These are phyloP conservation scores for Phytomonas sp. DNA, from an alignment of 208 protist species.

Conservation along the genomic window DNA sequence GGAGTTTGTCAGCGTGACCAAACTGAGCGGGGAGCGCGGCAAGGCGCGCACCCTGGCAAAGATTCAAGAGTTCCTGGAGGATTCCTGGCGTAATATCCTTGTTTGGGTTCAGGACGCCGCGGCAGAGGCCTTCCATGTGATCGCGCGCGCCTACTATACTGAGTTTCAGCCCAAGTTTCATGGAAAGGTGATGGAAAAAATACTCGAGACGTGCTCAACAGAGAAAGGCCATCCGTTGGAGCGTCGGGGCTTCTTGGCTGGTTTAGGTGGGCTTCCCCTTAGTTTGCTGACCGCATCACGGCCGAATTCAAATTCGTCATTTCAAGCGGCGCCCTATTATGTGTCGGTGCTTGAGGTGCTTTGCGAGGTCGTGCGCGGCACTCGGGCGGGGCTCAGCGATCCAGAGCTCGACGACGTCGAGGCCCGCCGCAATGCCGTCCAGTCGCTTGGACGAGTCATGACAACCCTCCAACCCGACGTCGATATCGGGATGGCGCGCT, in stretches of 20 bases:
- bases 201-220: slow-evolving; percentile 29
- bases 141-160: slow-evolving; percentile 60
- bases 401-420: slow-evolving; percentile 85
- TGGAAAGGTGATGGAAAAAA: slow-evolving; percentile 56
- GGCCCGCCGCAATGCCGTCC: slow-evolving; percentile 84
- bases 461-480: slow-evolving; percentile 17
- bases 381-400: slow-evolving; percentile 20
- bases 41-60: slow-evolving; percentile 56
- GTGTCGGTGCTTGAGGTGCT: slow-evolving; percentile 14
- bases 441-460: slow-evolving; percentile 38
- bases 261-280: slow-evolving; percentile 68
- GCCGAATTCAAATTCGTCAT: slow-evolving; percentile 6
- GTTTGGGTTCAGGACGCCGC: slow-evolving; percentile 75
- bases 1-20: slow-evolving; percentile 42
- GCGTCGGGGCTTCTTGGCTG: slow-evolving; percentile 77
- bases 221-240: slow-evolving; percentile 42
- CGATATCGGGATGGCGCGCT: slow-evolving; percentile 19
- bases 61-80: slow-evolving; percentile 80
- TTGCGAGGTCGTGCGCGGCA: slow-evolving; percentile 12
- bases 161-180: slow-evolving; percentile 58
- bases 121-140: slow-evolving; percentile 45
- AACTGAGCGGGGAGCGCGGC: slow-evolving; percentile 33
- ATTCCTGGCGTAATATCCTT: slow-evolving; percentile 84
- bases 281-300: slow-evolving; percentile 28
- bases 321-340: slow-evolving; percentile 10